Conservation (phyloP, 768 basidiomycete genomes). For the Clitopilus hobsonii region DNA sequence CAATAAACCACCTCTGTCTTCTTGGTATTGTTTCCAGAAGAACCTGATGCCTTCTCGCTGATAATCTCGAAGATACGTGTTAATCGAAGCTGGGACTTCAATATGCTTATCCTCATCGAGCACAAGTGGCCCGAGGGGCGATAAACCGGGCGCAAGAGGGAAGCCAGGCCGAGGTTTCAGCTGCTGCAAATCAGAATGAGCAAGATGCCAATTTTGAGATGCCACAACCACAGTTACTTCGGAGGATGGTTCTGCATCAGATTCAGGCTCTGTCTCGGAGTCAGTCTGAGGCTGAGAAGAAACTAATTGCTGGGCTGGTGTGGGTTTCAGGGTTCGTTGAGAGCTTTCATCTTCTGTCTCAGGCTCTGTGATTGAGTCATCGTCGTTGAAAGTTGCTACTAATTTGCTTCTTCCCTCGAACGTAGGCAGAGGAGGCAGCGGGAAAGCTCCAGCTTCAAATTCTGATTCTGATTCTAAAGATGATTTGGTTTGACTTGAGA, state of each 20-base stretch:
- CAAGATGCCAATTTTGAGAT: no score
- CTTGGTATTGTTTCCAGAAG: constrained; percentile 67
- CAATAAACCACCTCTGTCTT: constrained; percentile 72
- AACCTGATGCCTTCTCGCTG: constrained; percentile 86
- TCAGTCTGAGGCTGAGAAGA: constrained; percentile 1
- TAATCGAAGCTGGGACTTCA: constrained; percentile 65
- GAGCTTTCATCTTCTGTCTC: constrained; percentile 16
- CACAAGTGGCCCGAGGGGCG: constrained; percentile 37
- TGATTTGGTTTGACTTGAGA: background rate
- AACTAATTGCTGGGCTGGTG: background rate
- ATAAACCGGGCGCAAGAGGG: constrained; percentile 39
- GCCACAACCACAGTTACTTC: no score
- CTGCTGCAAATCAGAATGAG: constrained; percentile 4
- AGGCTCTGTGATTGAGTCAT: constrained; percentile 29
- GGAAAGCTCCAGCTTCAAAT: constrained; percentile 1
- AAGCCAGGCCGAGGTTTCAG: constrained; percentile 52
- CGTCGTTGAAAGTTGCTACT: no score
- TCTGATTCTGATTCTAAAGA: constrained; percentile 23
- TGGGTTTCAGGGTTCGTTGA: constrained; percentile 1
- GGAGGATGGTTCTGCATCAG: constrained; percentile 25
- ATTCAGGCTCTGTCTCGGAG: constrained; percentile 44
- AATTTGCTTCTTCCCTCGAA: background rate
- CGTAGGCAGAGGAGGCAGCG: background rate
- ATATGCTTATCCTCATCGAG: constrained; percentile 44
- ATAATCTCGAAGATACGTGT: constrained; percentile 85